Conservation (phyloP, 108 stramenopile genomes). For the Skeletonema menzelii region DNA sequence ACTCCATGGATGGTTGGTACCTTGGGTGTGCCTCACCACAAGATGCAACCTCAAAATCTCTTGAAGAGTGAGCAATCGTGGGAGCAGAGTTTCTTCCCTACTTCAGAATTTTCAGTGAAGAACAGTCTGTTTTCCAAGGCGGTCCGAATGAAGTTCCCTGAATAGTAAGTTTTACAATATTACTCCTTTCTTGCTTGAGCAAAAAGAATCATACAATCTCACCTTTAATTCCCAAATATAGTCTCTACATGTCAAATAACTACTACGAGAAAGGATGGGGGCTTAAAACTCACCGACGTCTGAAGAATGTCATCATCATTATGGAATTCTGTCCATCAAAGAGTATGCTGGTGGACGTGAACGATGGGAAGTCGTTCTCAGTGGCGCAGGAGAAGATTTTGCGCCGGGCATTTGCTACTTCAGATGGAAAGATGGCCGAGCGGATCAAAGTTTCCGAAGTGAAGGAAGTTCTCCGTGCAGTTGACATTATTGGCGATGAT, state of each 20-base stretch:
- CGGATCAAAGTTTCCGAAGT: constrained; percentile 87
- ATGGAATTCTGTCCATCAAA: constrained; percentile 91
- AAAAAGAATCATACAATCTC: background rate
- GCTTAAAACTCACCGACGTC: constrained; percentile 91
- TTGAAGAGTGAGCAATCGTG: constrained; percentile 39
- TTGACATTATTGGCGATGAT: constrained; percentile 86
- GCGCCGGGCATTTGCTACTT: constrained; percentile 83
- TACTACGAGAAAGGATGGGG: constrained; percentile 95
- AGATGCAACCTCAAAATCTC: constrained; percentile 31
- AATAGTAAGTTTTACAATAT: constrained; percentile 36
- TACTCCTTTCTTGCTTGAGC: background rate
- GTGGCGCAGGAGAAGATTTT: constrained; percentile 88
- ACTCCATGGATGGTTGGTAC: constrained; percentile 89
- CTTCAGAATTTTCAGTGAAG: constrained; percentile 92
- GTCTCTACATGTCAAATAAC: constrained; percentile 88
- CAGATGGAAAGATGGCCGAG: constrained; percentile 83
- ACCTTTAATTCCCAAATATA: background rate
- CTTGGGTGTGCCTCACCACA: constrained; percentile 64
- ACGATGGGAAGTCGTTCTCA: constrained; percentile 81
- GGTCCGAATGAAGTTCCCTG: constrained; percentile 74
- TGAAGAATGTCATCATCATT: constrained; percentile 97
- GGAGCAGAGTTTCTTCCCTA: constrained; percentile 94
- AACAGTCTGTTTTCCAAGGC: constrained; percentile 88
- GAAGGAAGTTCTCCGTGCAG: constrained; percentile 85
- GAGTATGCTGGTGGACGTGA: constrained; percentile 64